These are phyloP conservation scores for Diplodia corticola DNA, from an alignment of 2,329 filamentous ascomycete species.

Conservation along the genomic window DNA sequence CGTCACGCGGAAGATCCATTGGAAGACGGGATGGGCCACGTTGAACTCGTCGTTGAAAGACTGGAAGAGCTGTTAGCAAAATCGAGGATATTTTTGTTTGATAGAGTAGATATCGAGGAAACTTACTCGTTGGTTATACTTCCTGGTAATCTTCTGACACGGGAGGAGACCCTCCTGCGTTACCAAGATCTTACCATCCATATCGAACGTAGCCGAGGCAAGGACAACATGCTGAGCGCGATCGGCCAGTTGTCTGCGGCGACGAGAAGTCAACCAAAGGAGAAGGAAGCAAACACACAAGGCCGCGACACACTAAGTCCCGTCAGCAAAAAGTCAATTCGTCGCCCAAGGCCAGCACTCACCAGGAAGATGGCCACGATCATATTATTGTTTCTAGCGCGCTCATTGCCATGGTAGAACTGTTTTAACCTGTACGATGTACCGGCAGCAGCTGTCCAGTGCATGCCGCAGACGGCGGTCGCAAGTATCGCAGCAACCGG, in stretches of 20 bases:
- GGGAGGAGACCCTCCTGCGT: conserved; percentile 69
- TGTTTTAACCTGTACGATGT: conserved; percentile 65
- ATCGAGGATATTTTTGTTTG: neutral
- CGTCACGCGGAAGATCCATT: conserved; percentile 83
- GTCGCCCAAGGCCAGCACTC: conserved; percentile 34
- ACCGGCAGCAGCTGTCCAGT: conserved; percentile 76
- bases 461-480: conserved; percentile 79
- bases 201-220: conserved; percentile 66
- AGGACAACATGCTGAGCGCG: conserved; percentile 57
- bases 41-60: conserved; percentile 74
- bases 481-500: conserved; percentile 68
- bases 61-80: conserved; percentile 27
- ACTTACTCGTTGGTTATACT: conserved; percentile 24
- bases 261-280: conserved; percentile 41
- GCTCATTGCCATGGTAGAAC: conserved; percentile 42
- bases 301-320: conserved; percentile 41
- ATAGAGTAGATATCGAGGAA: neutral
- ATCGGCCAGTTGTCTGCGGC: conserved; percentile 40
- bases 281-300: conserved; percentile 34
- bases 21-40: conserved; percentile 74
- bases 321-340: conserved; percentile 1
- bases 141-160: conserved; percentile 74
- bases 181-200: conserved; percentile 65
- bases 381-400: conserved; percentile 62
- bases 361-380: conserved; percentile 73